These are phyloP conservation scores for grape (Vitis vinifera) DNA, from an alignment of 164 flowering plant species.

Conservation along the genomic window ASM3070453v1 NC_081811.1:14327501-14328000, in stretches of 20 bases:
- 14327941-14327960: not conserved
- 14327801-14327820: conserved; percentile 19
- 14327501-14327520: no score
- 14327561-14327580: no score
- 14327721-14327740: conserved; percentile 47
- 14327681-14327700: no score
- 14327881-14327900: conserved; percentile 78
- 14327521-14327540: no score
- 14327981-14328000: not conserved
- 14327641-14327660: no score
- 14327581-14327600: no score
- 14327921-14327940: conserved; percentile 26
- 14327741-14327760: conserved; percentile 69
- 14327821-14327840: conserved; percentile 27
- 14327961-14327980: not conserved
- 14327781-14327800: conserved; percentile 11
- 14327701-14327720: not conserved
- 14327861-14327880: conserved; percentile 76
- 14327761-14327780: conserved; percentile 63
- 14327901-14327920: conserved; percentile 56
- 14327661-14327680: not conserved
- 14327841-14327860: conserved; percentile 41
- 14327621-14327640: no score
- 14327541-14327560: no score
- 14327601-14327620: no score